A percentile compares a stretch with the other conserved stretches of the same genome.
Evolutionary conservation across 805 yeast genomes (phyloP).

Genomic region (Cyberlindnera xishuangbannaensis): DNA sequence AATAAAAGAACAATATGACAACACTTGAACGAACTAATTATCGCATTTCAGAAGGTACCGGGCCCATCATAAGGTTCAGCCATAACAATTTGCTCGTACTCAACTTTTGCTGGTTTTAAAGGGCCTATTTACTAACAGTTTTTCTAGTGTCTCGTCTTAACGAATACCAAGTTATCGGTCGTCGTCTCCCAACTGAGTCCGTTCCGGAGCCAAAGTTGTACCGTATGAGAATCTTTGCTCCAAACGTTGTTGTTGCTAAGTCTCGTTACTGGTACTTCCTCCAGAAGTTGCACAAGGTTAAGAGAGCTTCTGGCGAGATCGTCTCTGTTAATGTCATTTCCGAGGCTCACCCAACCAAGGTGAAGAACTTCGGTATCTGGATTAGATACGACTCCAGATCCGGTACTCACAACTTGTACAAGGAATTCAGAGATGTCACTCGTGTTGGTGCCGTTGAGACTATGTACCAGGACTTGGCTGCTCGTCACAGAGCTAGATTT

Average conservation of each 20-base stretch:
- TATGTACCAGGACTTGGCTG: conserved; percentile 99
- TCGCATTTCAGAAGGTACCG: too few species aligned
- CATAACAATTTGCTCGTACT: too few species aligned
- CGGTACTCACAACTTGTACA: conserved; percentile 99
- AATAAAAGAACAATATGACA: too few species aligned
- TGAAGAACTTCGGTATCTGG: conserved; percentile 99
- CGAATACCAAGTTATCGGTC: conserved; percentile 99
- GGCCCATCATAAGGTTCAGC: too few species aligned
- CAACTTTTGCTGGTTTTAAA: too few species aligned
- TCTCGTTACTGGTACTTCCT: conserved; percentile 99
- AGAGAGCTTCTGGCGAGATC: conserved; percentile 99
- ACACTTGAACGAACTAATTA: too few species aligned
- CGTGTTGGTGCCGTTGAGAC: conserved; percentile 98
- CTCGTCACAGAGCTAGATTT: conserved; percentile 99
- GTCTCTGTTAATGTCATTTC: conserved; percentile 86
- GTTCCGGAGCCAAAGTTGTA: conserved; percentile 99
- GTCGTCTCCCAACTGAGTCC: conserved; percentile 98
- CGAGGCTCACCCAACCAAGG: conserved; percentile 98
- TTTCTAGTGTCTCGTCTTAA: conserved; percentile 95
- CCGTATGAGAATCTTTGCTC: conserved; percentile 99
- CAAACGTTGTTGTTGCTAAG: conserved; percentile 98
- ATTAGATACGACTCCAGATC: conserved; percentile 99
- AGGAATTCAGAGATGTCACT: conserved; percentile 99
- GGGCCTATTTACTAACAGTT: too few species aligned
- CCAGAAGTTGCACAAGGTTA: conserved; percentile 98